Conservation (phyloP, 768 basidiomycete species). For the Lanmaoa rubissima region DNA sequence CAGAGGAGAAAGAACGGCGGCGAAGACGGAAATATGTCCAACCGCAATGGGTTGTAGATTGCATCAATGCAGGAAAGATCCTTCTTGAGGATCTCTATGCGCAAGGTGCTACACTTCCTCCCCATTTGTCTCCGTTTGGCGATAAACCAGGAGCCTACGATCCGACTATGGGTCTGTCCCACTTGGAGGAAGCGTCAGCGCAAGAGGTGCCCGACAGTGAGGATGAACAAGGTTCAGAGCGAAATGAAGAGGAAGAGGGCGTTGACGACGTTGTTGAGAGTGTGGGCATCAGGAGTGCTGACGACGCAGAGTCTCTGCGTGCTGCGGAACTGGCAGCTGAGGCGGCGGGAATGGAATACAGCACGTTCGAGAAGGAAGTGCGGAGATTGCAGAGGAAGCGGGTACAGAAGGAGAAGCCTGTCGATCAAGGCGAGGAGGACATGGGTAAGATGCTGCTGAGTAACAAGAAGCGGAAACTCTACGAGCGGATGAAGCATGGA, state of each 20-base stretch:
- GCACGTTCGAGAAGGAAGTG: constrained; percentile 74
- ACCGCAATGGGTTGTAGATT: constrained; percentile 98
- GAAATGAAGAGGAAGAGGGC: constrained; percentile 22
- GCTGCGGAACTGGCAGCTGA: constrained; percentile 93
- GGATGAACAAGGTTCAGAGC: constrained; percentile 25
- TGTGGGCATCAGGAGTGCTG: constrained; percentile 32
- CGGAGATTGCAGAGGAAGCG: constrained; percentile 52
- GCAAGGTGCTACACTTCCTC: constrained; percentile 84
- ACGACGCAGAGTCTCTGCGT: constrained; percentile 69
- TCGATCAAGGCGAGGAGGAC: constrained; percentile 58
- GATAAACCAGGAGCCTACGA: constrained; percentile 77
- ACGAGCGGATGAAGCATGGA: constrained; percentile 90
- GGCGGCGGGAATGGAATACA: constrained; percentile 77
- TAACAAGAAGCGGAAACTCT: constrained; percentile 89
- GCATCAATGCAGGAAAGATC: constrained; percentile 83
- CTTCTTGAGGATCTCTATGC: constrained; percentile 82
- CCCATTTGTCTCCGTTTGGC: constrained; percentile 95
- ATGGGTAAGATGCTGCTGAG: constrained; percentile 99
- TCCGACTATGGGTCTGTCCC: constrained; percentile 43
- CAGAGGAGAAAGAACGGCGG: constrained; percentile 59
- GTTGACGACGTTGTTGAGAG: constrained; percentile 30
- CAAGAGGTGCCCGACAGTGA: constrained; percentile 33
- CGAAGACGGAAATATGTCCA: constrained; percentile 84
- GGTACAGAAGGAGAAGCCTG: constrained; percentile 32
- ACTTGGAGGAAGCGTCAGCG: constrained; percentile 20